Percentiles rank a stretch among this genome's conserved stretches.
phyloP scores from a whole-genome alignment of 805 yeast species.

The Yamadazyma sp. region DNA sequence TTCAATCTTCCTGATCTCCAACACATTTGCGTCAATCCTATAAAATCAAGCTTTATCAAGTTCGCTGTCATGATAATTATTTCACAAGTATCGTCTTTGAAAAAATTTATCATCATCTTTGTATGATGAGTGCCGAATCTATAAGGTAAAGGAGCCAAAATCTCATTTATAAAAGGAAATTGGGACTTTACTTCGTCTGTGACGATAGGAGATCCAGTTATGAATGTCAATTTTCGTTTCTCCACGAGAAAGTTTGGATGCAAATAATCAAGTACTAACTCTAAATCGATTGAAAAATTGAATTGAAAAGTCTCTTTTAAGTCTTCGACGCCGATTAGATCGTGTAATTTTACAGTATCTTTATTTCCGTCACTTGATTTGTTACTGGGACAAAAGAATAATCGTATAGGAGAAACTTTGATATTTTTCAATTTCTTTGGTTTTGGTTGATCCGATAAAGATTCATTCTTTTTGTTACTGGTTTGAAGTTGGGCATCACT shows the following conservation, averaged over 20 bases:
- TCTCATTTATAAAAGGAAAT: conserved; percentile 17
- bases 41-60: conserved; percentile 51
- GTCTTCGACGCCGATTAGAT: conserved; percentile 29
- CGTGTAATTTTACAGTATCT: conserved; percentile 24
- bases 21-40: conserved; percentile 59
- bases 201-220: conserved; percentile 24
- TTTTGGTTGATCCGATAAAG: no score
- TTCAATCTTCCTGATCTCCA: conserved; percentile 55
- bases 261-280: conserved; percentile 31
- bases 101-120: conserved; percentile 62
- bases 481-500: no score
- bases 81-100: conserved; percentile 42
- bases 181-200: conserved; percentile 18
- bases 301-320: conserved; percentile 42
- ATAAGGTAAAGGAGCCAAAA: conserved; percentile 32
- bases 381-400: conserved; percentile 25
- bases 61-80: conserved; percentile 61
- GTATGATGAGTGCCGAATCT: conserved; percentile 57
- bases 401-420: no score
- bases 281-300: conserved; percentile 46
- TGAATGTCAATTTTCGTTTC: conserved; percentile 23
- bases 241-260: conserved; percentile 21
- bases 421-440: no score
- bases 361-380: conserved; percentile 9
- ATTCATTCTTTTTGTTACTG: no score